Conservation (phyloP, 2,329 filamentous ascomycete genomes). For the Acrodontium crateriforme region DNA sequence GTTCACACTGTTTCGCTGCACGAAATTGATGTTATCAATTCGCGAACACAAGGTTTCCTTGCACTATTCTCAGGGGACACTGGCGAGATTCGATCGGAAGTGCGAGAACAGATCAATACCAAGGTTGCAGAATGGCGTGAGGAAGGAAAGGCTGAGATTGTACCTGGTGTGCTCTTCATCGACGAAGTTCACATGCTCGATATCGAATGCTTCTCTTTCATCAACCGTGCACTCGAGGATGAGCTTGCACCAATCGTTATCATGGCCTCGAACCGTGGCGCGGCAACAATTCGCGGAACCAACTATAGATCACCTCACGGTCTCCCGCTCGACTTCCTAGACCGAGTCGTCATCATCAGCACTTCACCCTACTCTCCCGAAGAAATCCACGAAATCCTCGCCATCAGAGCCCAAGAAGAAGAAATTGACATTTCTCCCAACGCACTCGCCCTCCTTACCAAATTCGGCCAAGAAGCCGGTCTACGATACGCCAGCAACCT, state of each 20-base stretch:
- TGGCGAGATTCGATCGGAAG: constrained; percentile 92
- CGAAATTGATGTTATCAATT: constrained; percentile 99
- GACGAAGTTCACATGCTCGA: constrained; percentile 99
- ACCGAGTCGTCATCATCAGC: constrained; percentile 91
- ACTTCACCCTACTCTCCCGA: constrained; percentile 72
- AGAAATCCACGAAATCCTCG: constrained; percentile 83
- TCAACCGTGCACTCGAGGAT: constrained; percentile 91
- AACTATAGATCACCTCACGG: constrained; percentile 89
- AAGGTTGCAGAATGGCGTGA: constrained; percentile 99
- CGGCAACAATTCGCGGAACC: constrained; percentile 83
- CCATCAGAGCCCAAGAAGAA: constrained; percentile 87
- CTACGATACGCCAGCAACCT: constrained; percentile 95
- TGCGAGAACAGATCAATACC: constrained; percentile 96
- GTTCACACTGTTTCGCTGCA: constrained; percentile 94
- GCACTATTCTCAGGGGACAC: constrained; percentile 97
- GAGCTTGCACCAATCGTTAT: constrained; percentile 95
- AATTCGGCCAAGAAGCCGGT: constrained; percentile 86
- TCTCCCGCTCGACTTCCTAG: constrained; percentile 86
- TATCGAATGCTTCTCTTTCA: constrained; percentile 97
- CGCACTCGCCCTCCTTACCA: constrained; percentile 81
- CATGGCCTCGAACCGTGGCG: constrained; percentile 94
- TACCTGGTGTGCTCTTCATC: constrained; percentile 93
- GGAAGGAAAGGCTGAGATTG: constrained; percentile 96
- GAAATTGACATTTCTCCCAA: constrained; percentile 86
- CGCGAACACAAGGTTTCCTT: constrained; percentile 92